Base-by-base conservation (phyloP, 1,284 basidiomycete genomes). In the Cutaneotrichosporon dermatis region DNA sequence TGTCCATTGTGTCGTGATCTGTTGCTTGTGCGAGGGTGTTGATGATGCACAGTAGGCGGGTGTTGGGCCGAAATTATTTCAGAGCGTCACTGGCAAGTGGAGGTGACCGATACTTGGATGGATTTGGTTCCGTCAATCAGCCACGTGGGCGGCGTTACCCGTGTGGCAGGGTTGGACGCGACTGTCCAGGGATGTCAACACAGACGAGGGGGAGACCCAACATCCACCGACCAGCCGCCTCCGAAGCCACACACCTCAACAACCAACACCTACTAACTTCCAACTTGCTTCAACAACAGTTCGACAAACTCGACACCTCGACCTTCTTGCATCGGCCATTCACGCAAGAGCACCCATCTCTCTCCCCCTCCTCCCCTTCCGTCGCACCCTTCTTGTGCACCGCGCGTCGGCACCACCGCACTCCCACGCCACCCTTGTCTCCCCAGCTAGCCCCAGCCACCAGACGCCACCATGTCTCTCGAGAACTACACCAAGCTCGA, bases 401-500 rank as follows among this genome's bases (percentile, higher is more conserved):
- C 42, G 42, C 45, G 15, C 7, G 45, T 11, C 45, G 33, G n/a
- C 45, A 50, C 12, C 48, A 50, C 35, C 34, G 12, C 51, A 33
- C 51, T 12, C 44, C 6, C 36, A 15, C 39, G 25, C 25, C 34
- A n/a, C 12, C 46, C 41, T 46, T 25, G 39, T 44, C 10, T 12
- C 13, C 39, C 34, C 15, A 16, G 35, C 56, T 12, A 49, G 16
- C 8, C 44, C 44, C 16, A 45, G 44, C 16, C 13, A 9, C 7
- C 5, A n/a, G 8, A n/a, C 35, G 16, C 41, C 11, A 56, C 37
- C 55, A 75, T 75, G 73, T 76, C 75, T 16, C 65, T 79, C 51
- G 76, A 79, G 51, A 80, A 80, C 69, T 81, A 81, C 66, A 72
- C 76, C 54, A 80, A 92, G 86, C 83, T 94, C 56, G 91, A 94